Percentiles rank a stretch among this genome's conserved stretches.
These are phyloP conservation scores for Wallacemonas sp. DNA, from an alignment of 208 protist species.

Conservation along the genomic window DNA sequence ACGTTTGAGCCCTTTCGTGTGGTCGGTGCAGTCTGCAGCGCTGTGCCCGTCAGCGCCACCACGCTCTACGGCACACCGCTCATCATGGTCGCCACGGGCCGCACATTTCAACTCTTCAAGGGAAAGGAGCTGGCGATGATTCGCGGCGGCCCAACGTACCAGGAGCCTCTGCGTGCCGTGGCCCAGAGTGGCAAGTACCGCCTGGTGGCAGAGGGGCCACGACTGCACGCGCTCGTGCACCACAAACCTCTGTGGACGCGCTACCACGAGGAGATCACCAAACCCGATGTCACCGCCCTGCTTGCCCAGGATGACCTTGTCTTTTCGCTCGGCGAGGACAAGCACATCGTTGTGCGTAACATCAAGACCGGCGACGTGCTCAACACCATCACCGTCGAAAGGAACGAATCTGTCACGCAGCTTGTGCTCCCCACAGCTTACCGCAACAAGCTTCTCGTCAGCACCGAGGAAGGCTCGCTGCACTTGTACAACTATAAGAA, in stretches of 20 bases:
- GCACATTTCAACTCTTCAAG: conserved; percentile 83
- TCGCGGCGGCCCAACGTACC: conserved; percentile 75
- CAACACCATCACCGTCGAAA: conserved; percentile 55
- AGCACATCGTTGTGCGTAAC: conserved; percentile 68
- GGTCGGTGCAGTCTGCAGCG: conserved; percentile 74
- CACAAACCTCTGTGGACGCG: conserved; percentile 81
- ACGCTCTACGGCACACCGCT: conserved; percentile 74
- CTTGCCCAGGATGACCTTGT: conserved; percentile 80
- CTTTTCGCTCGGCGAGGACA: conserved; percentile 71
- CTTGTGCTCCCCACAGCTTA: conserved; percentile 63
- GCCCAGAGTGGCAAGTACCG: conserved; percentile 80
- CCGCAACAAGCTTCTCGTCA: conserved; percentile 84
- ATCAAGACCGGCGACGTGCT: conserved; percentile 64
- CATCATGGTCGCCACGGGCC: conserved; percentile 79
- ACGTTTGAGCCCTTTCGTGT: conserved; percentile 82
- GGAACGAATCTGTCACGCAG: conserved; percentile 54
- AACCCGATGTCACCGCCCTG: conserved; percentile 45
- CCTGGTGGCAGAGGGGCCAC: conserved; percentile 70
- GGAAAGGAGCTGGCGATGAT: conserved; percentile 79
- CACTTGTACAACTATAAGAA: conserved; percentile 89
- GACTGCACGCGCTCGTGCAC: conserved; percentile 71
- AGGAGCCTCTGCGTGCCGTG: conserved; percentile 55
- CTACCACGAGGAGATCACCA: conserved; percentile 47
- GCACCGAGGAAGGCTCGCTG: conserved; percentile 71
- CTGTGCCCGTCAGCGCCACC: conserved; percentile 65